Percentiles rank a stretch among this genome's conserved stretches.
Conservation (phyloP, 805 yeast genomes). For the Candida ipomoeae region DNA sequence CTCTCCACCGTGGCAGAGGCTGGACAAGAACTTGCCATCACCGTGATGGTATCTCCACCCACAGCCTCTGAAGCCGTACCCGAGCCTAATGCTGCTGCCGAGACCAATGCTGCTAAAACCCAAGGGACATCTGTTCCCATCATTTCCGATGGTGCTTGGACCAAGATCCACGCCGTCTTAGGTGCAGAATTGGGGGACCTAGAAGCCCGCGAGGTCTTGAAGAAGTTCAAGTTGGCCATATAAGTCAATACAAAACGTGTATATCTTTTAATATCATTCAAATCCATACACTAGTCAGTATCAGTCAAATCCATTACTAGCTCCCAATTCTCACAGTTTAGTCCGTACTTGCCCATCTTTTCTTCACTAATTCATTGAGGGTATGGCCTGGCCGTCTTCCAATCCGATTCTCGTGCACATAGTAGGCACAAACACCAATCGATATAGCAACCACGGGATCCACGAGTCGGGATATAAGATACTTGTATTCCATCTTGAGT, state of each 20-base stretch:
- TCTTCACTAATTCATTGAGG: constrained; percentile 43
- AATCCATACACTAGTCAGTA: too few species aligned
- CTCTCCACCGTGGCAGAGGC: constrained; percentile 24
- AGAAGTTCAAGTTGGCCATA: constrained; percentile 22
- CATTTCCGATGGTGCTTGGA: constrained; percentile 39
- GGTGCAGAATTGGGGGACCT: constrained; percentile 27
- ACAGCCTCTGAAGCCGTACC: background rate
- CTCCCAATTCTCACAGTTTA: too few species aligned
- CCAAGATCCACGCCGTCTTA: constrained; percentile 34
- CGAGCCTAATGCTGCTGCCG: background rate
- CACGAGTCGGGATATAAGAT: constrained; percentile 47
- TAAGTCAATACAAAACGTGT: background rate
- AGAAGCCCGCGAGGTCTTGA: constrained; percentile 22
- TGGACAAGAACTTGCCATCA: constrained; percentile 9
- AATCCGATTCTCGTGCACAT: constrained; percentile 55
- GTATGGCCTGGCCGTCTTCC: constrained; percentile 58
- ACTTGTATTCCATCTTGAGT: constrained; percentile 36
- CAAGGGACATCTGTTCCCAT: constrained; percentile 4
- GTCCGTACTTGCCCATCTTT: background rate
- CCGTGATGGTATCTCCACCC: constrained; percentile 20
- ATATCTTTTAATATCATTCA: too few species aligned
- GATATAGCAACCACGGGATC: constrained; percentile 65
- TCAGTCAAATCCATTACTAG: too few species aligned
- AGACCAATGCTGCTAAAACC: background rate
- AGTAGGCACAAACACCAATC: constrained; percentile 62